Evolutionary conservation across 2,329 filamentous ascomycete genomes (phyloP).

Genomic region (Periconia macrospinosa): DNA sequence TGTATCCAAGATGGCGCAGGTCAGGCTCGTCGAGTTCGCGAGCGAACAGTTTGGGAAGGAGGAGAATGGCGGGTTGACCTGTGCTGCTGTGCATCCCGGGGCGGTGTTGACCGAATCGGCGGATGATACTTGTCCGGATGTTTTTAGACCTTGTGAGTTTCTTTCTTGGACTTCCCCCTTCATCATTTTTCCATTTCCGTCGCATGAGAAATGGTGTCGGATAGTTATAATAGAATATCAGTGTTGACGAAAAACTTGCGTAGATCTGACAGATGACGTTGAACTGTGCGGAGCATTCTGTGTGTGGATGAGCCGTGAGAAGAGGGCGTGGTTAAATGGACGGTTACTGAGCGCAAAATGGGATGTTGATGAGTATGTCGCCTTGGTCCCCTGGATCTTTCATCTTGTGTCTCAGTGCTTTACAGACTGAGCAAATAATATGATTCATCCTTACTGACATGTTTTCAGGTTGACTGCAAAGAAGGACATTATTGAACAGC

Average conservation of each 20-base stretch:
- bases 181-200: background rate
- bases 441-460: slow-evolving; percentile 32
- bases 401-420: no score
- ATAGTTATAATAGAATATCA: background rate
- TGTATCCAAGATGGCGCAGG: slow-evolving; percentile 33
- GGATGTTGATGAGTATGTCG: slow-evolving; percentile 29
- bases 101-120: slow-evolving; percentile 35
- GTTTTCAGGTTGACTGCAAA: slow-evolving; percentile 26
- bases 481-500: slow-evolving; percentile 20
- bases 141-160: slow-evolving; percentile 27
- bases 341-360: slow-evolving; percentile 31
- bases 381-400: no score
- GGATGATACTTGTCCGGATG: slow-evolving; percentile 24
- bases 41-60: slow-evolving; percentile 25
- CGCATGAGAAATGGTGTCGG: no score
- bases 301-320: slow-evolving; percentile 36
- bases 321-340: slow-evolving; percentile 34
- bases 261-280: slow-evolving; percentile 33
- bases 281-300: slow-evolving; percentile 35
- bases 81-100: slow-evolving; percentile 34
- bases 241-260: background rate
- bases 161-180: background rate
- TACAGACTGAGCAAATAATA: no score
- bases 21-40: slow-evolving; percentile 27
- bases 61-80: slow-evolving; percentile 16